These are phyloP conservation scores for Barnettozyma pratensis DNA, from an alignment of 805 yeast species.

Conservation along the genomic window DNA sequence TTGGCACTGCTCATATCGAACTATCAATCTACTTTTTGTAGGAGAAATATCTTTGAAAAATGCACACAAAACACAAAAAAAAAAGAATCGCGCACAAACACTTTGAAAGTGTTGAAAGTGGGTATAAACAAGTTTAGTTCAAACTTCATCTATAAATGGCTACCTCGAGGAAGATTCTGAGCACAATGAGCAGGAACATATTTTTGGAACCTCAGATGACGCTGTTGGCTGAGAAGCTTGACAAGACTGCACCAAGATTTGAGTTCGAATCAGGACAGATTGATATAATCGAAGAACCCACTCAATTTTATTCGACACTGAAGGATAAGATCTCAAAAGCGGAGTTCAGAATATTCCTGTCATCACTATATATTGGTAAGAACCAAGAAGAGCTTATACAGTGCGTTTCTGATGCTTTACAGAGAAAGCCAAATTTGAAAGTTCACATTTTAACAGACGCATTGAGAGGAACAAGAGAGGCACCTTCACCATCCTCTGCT, in stretches of 20 bases:
- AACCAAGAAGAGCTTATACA: conserved; percentile 70
- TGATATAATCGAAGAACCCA: conserved; percentile 60
- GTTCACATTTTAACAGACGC: conserved; percentile 81
- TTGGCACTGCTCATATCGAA: too few relatives aligned
- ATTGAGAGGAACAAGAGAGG: conserved; percentile 87
- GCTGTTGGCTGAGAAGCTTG: conserved; percentile 46
- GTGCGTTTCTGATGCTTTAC: conserved; percentile 56
- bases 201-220: conserved; percentile 40
- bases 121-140: too few relatives aligned
- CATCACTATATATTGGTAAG: conserved; percentile 84
- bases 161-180: too few relatives aligned
- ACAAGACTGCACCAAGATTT: conserved; percentile 64
- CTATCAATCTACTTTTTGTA: too few relatives aligned
- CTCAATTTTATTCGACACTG: conserved; percentile 62
- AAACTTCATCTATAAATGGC: background rate
- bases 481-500: conserved; percentile 74
- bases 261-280: conserved; percentile 51
- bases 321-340: conserved; percentile 61
- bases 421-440: conserved; percentile 51
- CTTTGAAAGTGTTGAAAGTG: too few relatives aligned
- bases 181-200: conserved; percentile 1
- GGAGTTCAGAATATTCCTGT: conserved; percentile 63
- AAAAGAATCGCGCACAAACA: background rate
- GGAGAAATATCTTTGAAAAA: background rate
- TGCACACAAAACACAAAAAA: background rate